Evolutionary conservation across 148 eudicot genomes (phyloP).

Genomic region (Nepenthes gracilis): DNA sequence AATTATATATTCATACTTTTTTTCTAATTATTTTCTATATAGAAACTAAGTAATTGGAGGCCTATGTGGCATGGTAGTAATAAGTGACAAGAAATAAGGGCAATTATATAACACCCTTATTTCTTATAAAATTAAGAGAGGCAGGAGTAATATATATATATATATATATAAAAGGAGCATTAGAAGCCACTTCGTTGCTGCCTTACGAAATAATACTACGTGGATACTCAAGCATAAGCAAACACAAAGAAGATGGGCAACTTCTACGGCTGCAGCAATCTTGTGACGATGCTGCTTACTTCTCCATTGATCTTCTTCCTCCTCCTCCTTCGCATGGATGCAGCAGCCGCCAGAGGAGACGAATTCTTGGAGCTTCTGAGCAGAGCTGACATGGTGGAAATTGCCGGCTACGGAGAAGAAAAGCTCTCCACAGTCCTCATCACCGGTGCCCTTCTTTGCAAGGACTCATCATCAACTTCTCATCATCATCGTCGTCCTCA

Average conservation of each 20-base stretch:
- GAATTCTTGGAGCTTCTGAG: not conserved
- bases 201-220: conserved; percentile 7
- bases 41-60: no score
- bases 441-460: conserved; percentile 43
- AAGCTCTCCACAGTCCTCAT: conserved; percentile 68
- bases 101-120: no score
- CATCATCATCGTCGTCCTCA: conserved; percentile 1
- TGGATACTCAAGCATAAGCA: not conserved
- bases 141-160: not conserved
- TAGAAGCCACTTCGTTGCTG: not conserved
- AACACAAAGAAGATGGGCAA: conserved; percentile 26
- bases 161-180: conserved; percentile 5
- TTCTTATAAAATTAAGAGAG: not conserved
- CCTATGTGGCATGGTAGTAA: no score
- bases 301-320: conserved; percentile 8
- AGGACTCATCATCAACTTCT: conserved; percentile 3
- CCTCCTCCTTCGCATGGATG: conserved; percentile 9
- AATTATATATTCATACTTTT: no score
- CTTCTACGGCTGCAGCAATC: conserved; percentile 10
- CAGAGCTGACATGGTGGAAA: conserved; percentile 34
- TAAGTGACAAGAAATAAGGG: no score
- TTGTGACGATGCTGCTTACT: conserved; percentile 9
- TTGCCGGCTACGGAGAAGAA: conserved; percentile 82
- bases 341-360: conserved; percentile 7
- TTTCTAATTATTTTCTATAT: no score